Evolutionary conservation across 2,329 filamentous ascomycete genomes (phyloP).

Genomic region (Alternaria infectoria): DNA sequence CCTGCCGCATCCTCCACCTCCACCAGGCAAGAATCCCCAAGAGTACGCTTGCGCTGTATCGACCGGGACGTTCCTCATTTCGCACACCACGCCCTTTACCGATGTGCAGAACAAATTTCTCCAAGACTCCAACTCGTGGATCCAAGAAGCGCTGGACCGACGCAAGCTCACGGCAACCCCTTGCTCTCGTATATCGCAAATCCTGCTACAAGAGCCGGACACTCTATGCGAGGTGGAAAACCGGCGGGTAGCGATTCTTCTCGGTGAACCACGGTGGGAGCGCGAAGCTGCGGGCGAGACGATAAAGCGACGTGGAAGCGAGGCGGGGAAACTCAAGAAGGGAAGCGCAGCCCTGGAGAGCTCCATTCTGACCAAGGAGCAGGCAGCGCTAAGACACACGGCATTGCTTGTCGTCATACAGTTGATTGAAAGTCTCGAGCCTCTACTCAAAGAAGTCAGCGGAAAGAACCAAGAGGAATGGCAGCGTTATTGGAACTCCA

Average conservation of each 20-base stretch:
- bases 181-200: conserved; percentile 77
- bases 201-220: conserved; percentile 81
- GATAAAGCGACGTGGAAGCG: conserved; percentile 62
- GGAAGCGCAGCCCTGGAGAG: conserved; percentile 36
- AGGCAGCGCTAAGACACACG: conserved; percentile 76
- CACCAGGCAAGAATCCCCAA: conserved; percentile 63
- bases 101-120: conserved; percentile 82
- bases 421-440: conserved; percentile 84
- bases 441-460: conserved; percentile 78
- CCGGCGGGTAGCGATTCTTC: conserved; percentile 82
- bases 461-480: conserved; percentile 91
- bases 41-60: conserved; percentile 69
- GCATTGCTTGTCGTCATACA: conserved; percentile 83
- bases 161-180: conserved; percentile 75
- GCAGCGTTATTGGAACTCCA: conserved; percentile 85
- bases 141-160: conserved; percentile 74
- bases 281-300: conserved; percentile 63
- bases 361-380: conserved; percentile 68
- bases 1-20: conserved; percentile 73
- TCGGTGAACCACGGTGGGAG: conserved; percentile 88
- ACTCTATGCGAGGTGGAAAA: conserved; percentile 71
- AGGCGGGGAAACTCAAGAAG: conserved; percentile 51
- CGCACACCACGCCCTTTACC: conserved; percentile 80
- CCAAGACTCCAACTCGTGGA: conserved; percentile 83
- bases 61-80: conserved; percentile 82